Evolutionary conservation across 2,329 filamentous ascomycete genomes (phyloP).

Genomic region (Calonectria crousiana): DNA sequence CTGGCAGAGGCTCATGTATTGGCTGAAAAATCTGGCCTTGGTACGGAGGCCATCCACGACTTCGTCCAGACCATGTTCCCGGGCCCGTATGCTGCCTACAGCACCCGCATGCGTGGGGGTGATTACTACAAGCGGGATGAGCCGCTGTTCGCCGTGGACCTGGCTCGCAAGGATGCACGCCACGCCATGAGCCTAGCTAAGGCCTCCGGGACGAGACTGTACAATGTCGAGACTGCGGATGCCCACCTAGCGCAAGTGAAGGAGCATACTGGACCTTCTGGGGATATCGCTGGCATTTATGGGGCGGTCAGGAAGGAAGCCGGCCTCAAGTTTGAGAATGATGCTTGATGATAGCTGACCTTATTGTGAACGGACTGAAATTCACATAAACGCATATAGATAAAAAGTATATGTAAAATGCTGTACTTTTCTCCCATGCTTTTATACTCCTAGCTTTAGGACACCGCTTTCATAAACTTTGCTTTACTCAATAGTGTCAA

Average conservation of each 20-base stretch:
- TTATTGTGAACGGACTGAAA: not conserved
- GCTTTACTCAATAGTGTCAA: not conserved
- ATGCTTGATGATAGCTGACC: slow-evolving; percentile 5
- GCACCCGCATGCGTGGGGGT: slow-evolving; percentile 77
- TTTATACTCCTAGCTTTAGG: not conserved
- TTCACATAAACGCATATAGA: not conserved
- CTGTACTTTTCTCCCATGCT: not conserved
- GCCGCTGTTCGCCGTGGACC: slow-evolving; percentile 85
- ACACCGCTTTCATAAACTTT: not conserved
- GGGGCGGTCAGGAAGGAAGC: slow-evolving; percentile 81
- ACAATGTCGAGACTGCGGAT: slow-evolving; percentile 75
- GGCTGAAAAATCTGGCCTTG: slow-evolving; percentile 85
- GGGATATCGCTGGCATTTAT: slow-evolving; percentile 87
- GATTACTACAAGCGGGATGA: slow-evolving; percentile 82
- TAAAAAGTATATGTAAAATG: not conserved
- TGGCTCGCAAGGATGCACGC: slow-evolving; percentile 84
- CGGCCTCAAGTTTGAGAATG: slow-evolving; percentile 81
- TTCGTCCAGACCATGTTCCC: slow-evolving; percentile 82
- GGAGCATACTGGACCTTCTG: slow-evolving; percentile 74
- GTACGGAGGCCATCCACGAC: slow-evolving; percentile 75
- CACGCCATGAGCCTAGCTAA: slow-evolving; percentile 79
- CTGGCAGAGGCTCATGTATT: slow-evolving; percentile 82
- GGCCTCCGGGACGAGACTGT: slow-evolving; percentile 71
- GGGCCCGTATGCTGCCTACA: slow-evolving; percentile 81
- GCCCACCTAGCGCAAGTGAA: slow-evolving; percentile 77